A percentile compares a stretch with the other conserved stretches of the same genome.
These are phyloP conservation scores for Fusarium heterosporum DNA, from an alignment of 2,329 filamentous ascomycete species.

Conservation along the genomic window DNA sequence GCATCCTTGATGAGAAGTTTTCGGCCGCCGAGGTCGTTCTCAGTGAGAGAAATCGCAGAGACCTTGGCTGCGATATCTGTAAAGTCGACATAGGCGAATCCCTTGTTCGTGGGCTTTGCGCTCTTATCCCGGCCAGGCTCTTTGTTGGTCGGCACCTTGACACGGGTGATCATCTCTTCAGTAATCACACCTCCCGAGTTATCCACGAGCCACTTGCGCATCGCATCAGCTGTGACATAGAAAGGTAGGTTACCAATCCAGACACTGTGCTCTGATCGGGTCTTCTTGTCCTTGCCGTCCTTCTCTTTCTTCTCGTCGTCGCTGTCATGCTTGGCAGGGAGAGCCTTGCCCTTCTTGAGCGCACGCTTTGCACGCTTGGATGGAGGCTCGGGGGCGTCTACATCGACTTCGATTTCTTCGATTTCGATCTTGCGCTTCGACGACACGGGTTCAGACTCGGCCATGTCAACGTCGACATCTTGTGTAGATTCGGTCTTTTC, in stretches of 20 bases:
- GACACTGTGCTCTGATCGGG: conserved; percentile 83
- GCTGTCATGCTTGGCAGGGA: conserved; percentile 58
- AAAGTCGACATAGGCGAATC: conserved; percentile 97
- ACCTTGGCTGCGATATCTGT: conserved; percentile 75
- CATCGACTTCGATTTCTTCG: conserved; percentile 88
- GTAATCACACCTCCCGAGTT: conserved; percentile 74
- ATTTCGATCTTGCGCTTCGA: conserved; percentile 76
- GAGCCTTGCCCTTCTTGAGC: conserved; percentile 83
- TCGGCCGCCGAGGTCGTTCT: conserved; percentile 80
- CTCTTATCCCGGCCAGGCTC: conserved; percentile 55
- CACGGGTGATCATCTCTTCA: conserved; percentile 80
- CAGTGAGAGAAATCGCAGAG: conserved; percentile 86
- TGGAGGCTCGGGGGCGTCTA: conserved; percentile 89
- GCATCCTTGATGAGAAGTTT: conserved; percentile 93
- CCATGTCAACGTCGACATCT: conserved; percentile 29
- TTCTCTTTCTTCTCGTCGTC: conserved; percentile 51
- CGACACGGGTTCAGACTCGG: conserved; percentile 25
- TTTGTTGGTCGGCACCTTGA: conserved; percentile 80
- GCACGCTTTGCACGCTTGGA: conserved; percentile 93
- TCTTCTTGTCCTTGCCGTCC: conserved; percentile 55
- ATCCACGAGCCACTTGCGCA: conserved; percentile 83
- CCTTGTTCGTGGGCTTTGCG: conserved; percentile 74
- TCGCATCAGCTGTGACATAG: conserved; percentile 76
- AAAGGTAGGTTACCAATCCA: conserved; percentile 99
- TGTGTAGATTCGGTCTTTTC: conserved; percentile 30